Conservation (phyloP, 495 filamentous ascomycete species). For the Opeltia flavorubescens region DNA sequence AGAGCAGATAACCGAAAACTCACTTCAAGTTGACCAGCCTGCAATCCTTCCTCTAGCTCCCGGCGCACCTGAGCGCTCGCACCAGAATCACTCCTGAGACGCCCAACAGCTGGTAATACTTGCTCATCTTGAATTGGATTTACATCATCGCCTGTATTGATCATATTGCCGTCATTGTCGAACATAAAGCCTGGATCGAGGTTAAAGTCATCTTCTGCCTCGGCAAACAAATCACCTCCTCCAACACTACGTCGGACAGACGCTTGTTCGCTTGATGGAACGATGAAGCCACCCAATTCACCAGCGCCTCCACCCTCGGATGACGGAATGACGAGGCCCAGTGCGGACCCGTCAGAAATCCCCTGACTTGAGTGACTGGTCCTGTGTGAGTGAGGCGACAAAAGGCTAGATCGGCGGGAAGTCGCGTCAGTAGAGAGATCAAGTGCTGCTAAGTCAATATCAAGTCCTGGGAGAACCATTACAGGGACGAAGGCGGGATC, state of each 20-base stretch:
- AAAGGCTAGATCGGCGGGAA: conserved; percentile 22
- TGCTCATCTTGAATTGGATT: not conserved
- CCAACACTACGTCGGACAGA: conserved; percentile 16
- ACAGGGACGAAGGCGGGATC: conserved; percentile 80
- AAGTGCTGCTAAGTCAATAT: conserved; percentile 37
- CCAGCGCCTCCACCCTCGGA: conserved; percentile 17
- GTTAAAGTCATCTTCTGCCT: conserved; percentile 34
- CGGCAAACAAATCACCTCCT: conserved; percentile 17
- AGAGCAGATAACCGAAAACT: conserved; percentile 7
- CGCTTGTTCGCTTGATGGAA: conserved; percentile 21
- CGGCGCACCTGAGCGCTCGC: conserved; percentile 22
- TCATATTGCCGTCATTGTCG: conserved; percentile 48
- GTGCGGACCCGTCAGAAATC: conserved; percentile 9
- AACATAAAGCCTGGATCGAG: conserved; percentile 53
- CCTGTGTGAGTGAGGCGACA: conserved; percentile 21
- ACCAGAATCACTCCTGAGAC: conserved; percentile 27
- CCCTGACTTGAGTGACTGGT: conserved; percentile 21
- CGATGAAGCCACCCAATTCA: conserved; percentile 21
- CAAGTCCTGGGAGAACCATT: conserved; percentile 38
- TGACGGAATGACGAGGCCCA: conserved; percentile 16
- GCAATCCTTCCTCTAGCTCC: conserved; percentile 26
- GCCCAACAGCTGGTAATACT: not conserved
- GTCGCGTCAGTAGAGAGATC: conserved; percentile 18
- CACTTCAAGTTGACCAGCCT: conserved; percentile 13
- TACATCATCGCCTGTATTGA: not conserved